These are phyloP conservation scores for Fraxinus pennsylvanica DNA, from an alignment of 257 asterid genomes.

Conservation along the genomic window DNA sequence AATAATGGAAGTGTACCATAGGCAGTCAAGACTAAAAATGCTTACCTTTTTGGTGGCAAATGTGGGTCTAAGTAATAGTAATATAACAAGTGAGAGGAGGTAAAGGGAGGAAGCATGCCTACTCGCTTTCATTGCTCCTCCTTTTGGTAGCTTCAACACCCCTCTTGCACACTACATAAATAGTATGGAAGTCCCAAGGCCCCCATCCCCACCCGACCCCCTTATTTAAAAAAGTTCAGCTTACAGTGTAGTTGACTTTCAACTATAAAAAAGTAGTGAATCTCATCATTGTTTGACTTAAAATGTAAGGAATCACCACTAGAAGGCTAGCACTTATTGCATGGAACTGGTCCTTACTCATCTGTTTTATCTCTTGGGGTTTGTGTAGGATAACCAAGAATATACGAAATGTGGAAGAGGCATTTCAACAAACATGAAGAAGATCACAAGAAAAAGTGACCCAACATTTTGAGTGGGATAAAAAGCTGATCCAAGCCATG, in stretches of 20 bases:
- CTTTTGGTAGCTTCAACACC: slow-evolving; percentile 23
- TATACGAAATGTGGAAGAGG: neutral
- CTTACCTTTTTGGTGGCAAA: slow-evolving; percentile 72
- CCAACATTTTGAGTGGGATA: slow-evolving; percentile 15
- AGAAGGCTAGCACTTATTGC: neutral
- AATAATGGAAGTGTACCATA: slow-evolving; percentile 21
- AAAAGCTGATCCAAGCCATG: slow-evolving; percentile 14
- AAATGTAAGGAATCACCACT: neutral
- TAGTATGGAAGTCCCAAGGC: slow-evolving; percentile 13
- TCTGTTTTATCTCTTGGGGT: slow-evolving; percentile 4
- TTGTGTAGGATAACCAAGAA: neutral
- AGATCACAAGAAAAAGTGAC: neutral
- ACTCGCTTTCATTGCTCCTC: slow-evolving; percentile 50
- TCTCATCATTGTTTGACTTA: slow-evolving; percentile 39
- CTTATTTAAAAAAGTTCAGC: slow-evolving; percentile 30
- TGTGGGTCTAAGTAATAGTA: slow-evolving; percentile 61
- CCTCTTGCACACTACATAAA: slow-evolving; percentile 21
- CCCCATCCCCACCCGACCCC: neutral
- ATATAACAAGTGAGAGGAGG: slow-evolving; percentile 48
- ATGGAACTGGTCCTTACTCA: neutral
- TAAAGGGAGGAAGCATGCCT: slow-evolving; percentile 37
- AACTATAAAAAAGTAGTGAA: slow-evolving; percentile 31
- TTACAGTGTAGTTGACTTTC: slow-evolving; percentile 37
- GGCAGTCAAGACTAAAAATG: slow-evolving; percentile 24
- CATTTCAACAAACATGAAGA: neutral